phyloP scores from a whole-genome alignment of 768 basidiomycete species.

The Boletus subparvulus region DNA sequence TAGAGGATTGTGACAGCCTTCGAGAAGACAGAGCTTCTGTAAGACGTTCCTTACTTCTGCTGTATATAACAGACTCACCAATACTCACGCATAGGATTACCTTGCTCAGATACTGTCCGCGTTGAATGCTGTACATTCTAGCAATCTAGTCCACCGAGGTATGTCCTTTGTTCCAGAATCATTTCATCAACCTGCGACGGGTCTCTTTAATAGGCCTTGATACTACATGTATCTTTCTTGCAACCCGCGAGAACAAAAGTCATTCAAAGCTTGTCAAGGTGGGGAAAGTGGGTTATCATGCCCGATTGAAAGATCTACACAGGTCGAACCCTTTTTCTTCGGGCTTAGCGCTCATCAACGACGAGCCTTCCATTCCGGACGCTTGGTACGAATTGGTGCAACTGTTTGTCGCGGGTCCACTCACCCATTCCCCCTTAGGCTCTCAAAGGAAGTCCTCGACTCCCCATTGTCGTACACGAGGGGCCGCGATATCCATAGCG shows the following conservation, averaged over 20 bases:
- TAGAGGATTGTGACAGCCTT: constrained; percentile 77
- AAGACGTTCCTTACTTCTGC: constrained; percentile 20
- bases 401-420: background rate
- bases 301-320: constrained; percentile 75
- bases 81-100: constrained; percentile 56
- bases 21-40: constrained; percentile 71
- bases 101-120: constrained; percentile 70
- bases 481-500: constrained; percentile 78
- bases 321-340: constrained; percentile 75
- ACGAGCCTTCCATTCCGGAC: constrained; percentile 29
- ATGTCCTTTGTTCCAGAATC: background rate
- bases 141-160: constrained; percentile 72
- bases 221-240: constrained; percentile 60
- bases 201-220: constrained; percentile 46
- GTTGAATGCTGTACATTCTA: constrained; percentile 63
- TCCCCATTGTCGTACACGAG: constrained; percentile 77
- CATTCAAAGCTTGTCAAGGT: constrained; percentile 72
- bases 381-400: constrained; percentile 20
- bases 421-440: constrained; percentile 41
- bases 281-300: constrained; percentile 68
- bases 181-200: background rate
- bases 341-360: constrained; percentile 12
- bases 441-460: constrained; percentile 75
- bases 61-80: background rate
- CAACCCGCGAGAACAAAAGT: constrained; percentile 46